A percentile compares a stretch with the other conserved stretches of the same genome.
phyloP scores from a whole-genome alignment of 2,329 filamentous ascomycete genomes.

The Aspergillus sp. region DNA sequence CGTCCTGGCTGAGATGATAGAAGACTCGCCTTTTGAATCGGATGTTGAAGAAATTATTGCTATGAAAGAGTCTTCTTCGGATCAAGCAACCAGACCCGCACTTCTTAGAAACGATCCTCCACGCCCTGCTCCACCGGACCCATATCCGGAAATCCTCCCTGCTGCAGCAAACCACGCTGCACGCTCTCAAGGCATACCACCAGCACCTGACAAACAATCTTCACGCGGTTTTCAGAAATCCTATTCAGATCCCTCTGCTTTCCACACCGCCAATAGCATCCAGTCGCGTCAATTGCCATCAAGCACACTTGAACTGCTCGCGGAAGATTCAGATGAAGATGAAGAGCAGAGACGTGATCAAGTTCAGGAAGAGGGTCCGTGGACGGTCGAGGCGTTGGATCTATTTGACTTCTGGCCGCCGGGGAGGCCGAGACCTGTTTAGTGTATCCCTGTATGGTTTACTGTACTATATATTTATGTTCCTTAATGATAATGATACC shows the following conservation, averaged over 20 bases:
- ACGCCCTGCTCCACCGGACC: not conserved
- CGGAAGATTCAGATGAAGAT: conserved; percentile 3
- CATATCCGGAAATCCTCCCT: not conserved
- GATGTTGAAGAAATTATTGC: not conserved
- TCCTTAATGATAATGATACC: too few relatives aligned
- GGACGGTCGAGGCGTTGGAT: conserved; percentile 37
- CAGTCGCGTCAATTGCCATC: conserved; percentile 10
- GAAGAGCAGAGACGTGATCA: not conserved
- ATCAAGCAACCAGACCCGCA: not conserved
- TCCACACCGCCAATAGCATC: conserved; percentile 13
- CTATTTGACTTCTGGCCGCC: conserved; percentile 40
- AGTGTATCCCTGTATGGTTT: not conserved
- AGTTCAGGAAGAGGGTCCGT: conserved; percentile 29
- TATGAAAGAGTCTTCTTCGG: not conserved
- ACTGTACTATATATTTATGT: too few relatives aligned
- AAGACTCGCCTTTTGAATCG: not conserved
- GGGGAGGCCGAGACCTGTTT: conserved; percentile 28
- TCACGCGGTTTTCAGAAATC: conserved; percentile 24
- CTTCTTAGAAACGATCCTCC: not conserved
- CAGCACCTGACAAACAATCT: conserved; percentile 1
- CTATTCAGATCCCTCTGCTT: conserved; percentile 27
- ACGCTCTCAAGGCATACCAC: not conserved
- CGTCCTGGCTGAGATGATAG: not conserved
- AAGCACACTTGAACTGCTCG: conserved; percentile 10
- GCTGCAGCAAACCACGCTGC: not conserved